A percentile compares a stretch with the other conserved stretches of the same genome.
These are phyloP conservation scores for Bocquillonia castaneifolia DNA, from an alignment of 441 rosid species.

Conservation along the genomic window DNA sequence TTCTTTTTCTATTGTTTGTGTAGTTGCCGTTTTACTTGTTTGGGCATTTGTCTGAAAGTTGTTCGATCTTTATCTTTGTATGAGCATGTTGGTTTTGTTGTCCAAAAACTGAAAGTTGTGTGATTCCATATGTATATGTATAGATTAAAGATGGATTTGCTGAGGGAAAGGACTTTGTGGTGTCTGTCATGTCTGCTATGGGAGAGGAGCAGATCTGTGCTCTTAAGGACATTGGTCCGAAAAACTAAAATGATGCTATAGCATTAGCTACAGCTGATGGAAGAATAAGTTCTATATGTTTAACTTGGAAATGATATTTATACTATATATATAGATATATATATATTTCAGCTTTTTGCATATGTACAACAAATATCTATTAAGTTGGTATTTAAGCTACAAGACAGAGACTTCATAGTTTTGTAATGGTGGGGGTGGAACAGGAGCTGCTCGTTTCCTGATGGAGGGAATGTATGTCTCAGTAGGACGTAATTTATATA, in stretches of 20 bases:
- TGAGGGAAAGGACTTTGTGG: conserved; percentile 78
- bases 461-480: conserved; percentile 15
- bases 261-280: conserved; percentile 30
- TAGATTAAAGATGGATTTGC: conserved; percentile 80
- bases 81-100: not conserved
- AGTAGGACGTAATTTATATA: conserved; percentile 20
- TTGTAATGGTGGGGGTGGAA: conserved; percentile 14
- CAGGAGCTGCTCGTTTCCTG: conserved; percentile 10
- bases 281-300: conserved; percentile 7
- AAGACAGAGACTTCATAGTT: conserved; percentile 11
- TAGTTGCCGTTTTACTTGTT: not conserved
- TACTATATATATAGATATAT: too few species aligned
- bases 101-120: not conserved
- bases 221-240: conserved; percentile 83
- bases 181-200: conserved; percentile 86
- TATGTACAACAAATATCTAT: conserved; percentile 20
- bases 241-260: conserved; percentile 37
- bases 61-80: not conserved
- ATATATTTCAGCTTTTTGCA: too few species aligned
- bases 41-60: too few species aligned
- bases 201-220: conserved; percentile 97
- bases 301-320: conserved; percentile 17
- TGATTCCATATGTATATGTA: conserved; percentile 16
- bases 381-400: conserved; percentile 22
- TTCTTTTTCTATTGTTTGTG: not conserved